Percentiles rank a stretch among this genome's conserved stretches.
Evolutionary conservation across 257 asterid genomes (phyloP).

Genomic region (Phtheirospermum japonicum): DNA sequence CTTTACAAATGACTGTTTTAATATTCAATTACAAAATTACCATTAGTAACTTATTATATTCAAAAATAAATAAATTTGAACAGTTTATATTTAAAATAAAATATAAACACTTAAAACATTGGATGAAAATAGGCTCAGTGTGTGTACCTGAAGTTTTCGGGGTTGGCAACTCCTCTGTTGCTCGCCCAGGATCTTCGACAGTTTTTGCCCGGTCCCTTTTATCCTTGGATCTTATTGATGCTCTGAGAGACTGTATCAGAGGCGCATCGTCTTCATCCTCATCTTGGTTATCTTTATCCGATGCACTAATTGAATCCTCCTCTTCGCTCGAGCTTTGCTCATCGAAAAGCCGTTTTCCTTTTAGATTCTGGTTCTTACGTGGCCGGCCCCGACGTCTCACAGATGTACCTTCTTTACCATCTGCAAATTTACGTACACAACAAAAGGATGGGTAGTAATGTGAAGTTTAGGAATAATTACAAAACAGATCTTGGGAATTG

Average conservation of each 20-base stretch:
- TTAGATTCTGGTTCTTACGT: slow-evolving; percentile 61
- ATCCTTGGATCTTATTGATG: slow-evolving; percentile 48
- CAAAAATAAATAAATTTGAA: too few relatives aligned
- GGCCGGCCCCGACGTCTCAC: slow-evolving; percentile 85
- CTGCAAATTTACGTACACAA: too few relatives aligned
- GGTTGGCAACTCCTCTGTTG: slow-evolving; percentile 49
- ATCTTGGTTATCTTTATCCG: slow-evolving; percentile 64
- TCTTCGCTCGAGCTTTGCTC: slow-evolving; percentile 78
- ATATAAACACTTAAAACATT: too few relatives aligned
- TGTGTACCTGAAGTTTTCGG: slow-evolving; percentile 67
- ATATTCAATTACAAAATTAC: too few relatives aligned
- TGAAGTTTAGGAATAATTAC: slow-evolving; percentile 3
- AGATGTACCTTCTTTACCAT: slow-evolving; percentile 56
- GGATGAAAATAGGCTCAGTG: neutral
- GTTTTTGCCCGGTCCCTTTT: slow-evolving; percentile 36
- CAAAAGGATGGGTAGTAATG: slow-evolving; percentile 19
- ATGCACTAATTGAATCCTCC: slow-evolving; percentile 79
- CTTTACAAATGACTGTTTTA: too few relatives aligned
- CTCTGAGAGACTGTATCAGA: slow-evolving; percentile 55
- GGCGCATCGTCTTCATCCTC: slow-evolving; percentile 67
- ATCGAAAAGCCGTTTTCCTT: slow-evolving; percentile 77
- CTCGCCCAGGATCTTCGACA: slow-evolving; percentile 44
- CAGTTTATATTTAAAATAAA: too few relatives aligned
- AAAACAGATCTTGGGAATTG: too few relatives aligned
- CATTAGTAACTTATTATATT: too few relatives aligned